Conservation (phyloP, 164 flowering plant genomes). For the Magnolia sinica region DNA sequence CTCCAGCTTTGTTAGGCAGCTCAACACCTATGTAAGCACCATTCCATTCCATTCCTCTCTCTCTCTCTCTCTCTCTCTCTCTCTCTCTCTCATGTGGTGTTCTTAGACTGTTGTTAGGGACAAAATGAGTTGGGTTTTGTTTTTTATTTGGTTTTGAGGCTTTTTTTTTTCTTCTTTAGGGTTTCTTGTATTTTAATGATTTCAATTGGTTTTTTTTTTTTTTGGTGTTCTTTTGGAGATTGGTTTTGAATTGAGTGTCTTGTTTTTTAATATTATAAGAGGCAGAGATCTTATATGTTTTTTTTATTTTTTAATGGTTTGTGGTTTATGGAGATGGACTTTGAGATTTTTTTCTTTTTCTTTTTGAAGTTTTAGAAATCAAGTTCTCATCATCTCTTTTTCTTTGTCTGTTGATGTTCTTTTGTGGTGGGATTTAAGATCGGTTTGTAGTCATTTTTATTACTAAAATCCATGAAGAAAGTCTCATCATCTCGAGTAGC, state of each 20-base stretch:
- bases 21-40: slow-evolving; percentile 48
- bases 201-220: not conserved
- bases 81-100: not conserved
- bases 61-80: no score
- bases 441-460: not conserved
- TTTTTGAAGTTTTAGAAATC: not conserved
- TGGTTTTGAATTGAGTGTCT: not conserved
- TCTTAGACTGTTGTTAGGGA: not conserved
- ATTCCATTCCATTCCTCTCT: no score
- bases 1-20: slow-evolving; percentile 66
- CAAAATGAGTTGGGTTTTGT: not conserved
- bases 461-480: no score
- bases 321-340: not conserved
- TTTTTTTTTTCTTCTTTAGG: not conserved
- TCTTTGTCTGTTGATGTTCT: not conserved
- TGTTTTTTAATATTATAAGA: not conserved
- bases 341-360: not conserved
- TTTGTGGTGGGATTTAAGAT: not conserved
- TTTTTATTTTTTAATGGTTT: not conserved
- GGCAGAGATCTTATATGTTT: not conserved
- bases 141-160: not conserved
- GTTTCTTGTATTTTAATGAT: not conserved
- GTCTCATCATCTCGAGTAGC: no score
- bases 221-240: not conserved
- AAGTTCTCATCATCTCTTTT: not conserved